Base-by-base conservation (phyloP, 192 early-diverging fungal genomes). In the Allomyces macrogynus region DNA sequence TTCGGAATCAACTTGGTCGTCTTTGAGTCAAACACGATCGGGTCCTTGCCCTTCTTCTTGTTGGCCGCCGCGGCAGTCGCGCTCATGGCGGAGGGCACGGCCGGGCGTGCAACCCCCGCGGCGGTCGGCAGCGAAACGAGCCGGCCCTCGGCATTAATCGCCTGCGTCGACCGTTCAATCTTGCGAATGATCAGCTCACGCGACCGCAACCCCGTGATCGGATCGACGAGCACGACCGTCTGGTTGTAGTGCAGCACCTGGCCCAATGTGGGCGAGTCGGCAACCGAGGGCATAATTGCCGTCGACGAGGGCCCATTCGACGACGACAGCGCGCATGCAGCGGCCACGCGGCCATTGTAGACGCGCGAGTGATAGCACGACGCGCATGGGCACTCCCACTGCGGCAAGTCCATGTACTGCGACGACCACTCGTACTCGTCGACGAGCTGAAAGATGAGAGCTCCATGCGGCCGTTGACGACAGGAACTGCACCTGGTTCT, bases 231-330 rank as follows among this genome's bases (percentile, higher is more conserved):
- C 2, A 95, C 89, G 64, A 95, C 82, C 1, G 80, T 81, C 69
- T 95, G 89, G 71, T 90, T 91, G 69, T 91, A 95, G 64, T 85
- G 81, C 60, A 90, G 20, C 86, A 83, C 2, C 84, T 86, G 12
- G 82, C 80, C 44, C 76, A 77, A 12, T 72, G 68, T 16, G 79
- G 64, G 64, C 69, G 69, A 24, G 65, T 64, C 42, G 71, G 66
- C 23, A 70, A 67, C 14, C 61, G 61, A 14, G 66, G 24, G 43
- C 68, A 66, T 43, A 63, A 22, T 43, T 72, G 66, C 43, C 68
- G 67, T 18, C 63, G 61, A 61, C 65, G 26, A 62, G 64, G 54
- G 23, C 32, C 62, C 14, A 26, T 9, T 49, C 71, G 72, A 65
- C 72, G 66, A 18, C 27, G 43, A 61, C 73, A 73, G 4, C 73